Conservation (phyloP, 202 grass and related monocot species). For the Setaria viridis region DNA sequence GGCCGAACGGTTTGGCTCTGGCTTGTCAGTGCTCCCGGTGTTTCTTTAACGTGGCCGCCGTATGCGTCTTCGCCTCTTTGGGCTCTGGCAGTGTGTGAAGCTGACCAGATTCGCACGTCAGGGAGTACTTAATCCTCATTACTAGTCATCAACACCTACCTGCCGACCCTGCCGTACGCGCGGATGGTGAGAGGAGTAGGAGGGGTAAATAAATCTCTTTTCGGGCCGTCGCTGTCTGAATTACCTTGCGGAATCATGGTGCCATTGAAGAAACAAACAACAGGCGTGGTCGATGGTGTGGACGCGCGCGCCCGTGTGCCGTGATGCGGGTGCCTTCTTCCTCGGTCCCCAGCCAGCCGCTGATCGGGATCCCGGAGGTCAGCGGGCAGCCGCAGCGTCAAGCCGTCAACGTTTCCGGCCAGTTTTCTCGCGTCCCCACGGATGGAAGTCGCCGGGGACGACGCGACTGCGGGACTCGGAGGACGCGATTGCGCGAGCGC, state of each 20-base stretch:
- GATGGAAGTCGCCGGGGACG: not conserved
- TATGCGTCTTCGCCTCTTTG: not conserved
- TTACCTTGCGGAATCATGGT: not conserved
- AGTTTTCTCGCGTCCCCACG: not conserved
- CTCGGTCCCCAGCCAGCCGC: not conserved
- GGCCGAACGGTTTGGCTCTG: not conserved
- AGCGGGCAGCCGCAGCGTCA: not conserved
- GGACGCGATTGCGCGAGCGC: not conserved
- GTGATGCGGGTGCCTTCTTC: not conserved
- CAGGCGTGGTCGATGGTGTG: not conserved
- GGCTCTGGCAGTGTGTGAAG: not conserved
- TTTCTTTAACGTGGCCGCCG: slow-evolving; percentile 8
- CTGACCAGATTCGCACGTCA: slow-evolving; percentile 2
- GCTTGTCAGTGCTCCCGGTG: no score
- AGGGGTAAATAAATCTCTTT: not conserved
- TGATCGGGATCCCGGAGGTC: not conserved
- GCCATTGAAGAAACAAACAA: not conserved
- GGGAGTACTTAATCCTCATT: not conserved
- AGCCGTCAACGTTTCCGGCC: not conserved
- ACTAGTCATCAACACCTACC: not conserved
- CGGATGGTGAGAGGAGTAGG: not conserved
- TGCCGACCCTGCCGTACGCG: not conserved
- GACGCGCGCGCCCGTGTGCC: not conserved
- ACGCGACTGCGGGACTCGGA: not conserved
- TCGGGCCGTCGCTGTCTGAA: not conserved